Base-by-base conservation (phyloP, 345 rosid species). In the Pistacia vera region DNA sequence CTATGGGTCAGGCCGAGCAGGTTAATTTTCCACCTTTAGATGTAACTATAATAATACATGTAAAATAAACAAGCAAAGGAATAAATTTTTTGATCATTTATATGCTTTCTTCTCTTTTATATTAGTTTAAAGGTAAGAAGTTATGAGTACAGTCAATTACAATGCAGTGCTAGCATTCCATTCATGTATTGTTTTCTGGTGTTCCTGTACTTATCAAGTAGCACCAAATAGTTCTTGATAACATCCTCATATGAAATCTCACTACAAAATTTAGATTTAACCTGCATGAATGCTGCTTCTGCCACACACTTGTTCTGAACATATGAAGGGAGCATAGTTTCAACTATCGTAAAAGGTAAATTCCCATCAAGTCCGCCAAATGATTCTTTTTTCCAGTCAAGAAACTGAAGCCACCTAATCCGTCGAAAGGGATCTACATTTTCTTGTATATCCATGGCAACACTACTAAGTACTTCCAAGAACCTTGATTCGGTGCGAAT, bases 111-210 rank as follows among this genome's bases (percentile, higher is more conserved):
- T 56, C 3, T 56, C 18, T 8, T 56, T 56, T 56, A 3, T 18
- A 57, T 57, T 57, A 16, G 7, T 57, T 60, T 16, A 25, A 20
- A 60, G 4, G 30, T 2, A 60, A 20, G 67, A 73, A 28, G 11
- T 22, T 49, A 48, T 49, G 16, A 33, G 12, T 73, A 49, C 52
- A 35, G 33, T 82, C 69, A 81, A 49, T 66, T 67, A 64, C 51
- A 48, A 68, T 86, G 93, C 54, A 88, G 83, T 0, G 90, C 80
- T 16, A 86, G 81, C 91, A 90, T 86, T 75, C 93, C 90, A 58
- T 83, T 85, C 63, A 64, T 75, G 70, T 90, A 90, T 77, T 85
- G 89, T 77, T 79, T 86, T 77, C 90, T 86, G 33, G 76, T 79
- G 66, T 71, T 83, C 85, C 79, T 85, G 62, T 83, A 88, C 82